Base-by-base conservation (phyloP, 1,139 yeast species). In the Debaryomyces coudertii region DNA sequence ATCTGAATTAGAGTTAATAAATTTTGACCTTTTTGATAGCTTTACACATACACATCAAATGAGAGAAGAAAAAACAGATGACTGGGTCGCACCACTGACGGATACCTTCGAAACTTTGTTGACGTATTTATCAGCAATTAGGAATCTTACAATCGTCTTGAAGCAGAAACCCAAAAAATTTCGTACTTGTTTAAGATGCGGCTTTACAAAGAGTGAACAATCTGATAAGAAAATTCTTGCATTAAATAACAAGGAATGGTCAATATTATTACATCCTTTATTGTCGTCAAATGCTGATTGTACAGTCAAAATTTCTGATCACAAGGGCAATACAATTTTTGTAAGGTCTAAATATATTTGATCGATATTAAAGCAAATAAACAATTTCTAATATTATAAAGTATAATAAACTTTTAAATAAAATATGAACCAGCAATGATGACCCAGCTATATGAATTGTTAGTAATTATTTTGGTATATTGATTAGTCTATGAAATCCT, bases 151-250 rank as follows among this genome's bases (percentile, higher is more conserved):
- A 2, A 60, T 74, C 5, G 53, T 58, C 4, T 55, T 69, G 39
- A 60, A 57, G 43, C 55, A 58, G 38, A 54, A 54, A n/a, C 57
- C 60, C 2, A 49, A 51, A 28, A 54, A 51, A 24, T 51, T 61
- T 16, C 63, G 61, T 37, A 65, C 67, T 1, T 72, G 77, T 53
- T 55, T 56, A 11, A 69, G 63, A 18, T 72, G 77, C 58, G 77
- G 77, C 6, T 62, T 64, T 40, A 61, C 56, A 15, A 56, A 54
- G 30, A 44, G 38, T 18, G 47, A 50, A 20, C 54, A 54, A 16
- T 59, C 54, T 31, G 58, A 53, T 5, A 47, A 50, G n/a, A 52
- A 52, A 22, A 44, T 48, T n/a, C 45, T 46, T 7, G 40, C 56
- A 4, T 51, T 66, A 28, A 55, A 58, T 3, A 42, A 44, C 2